A percentile compares a stretch with the other conserved stretches of the same genome.
These are phyloP conservation scores for Ilex paraguariensis DNA, from an alignment of 305 asterid genomes.

Conservation along the genomic window DNA sequence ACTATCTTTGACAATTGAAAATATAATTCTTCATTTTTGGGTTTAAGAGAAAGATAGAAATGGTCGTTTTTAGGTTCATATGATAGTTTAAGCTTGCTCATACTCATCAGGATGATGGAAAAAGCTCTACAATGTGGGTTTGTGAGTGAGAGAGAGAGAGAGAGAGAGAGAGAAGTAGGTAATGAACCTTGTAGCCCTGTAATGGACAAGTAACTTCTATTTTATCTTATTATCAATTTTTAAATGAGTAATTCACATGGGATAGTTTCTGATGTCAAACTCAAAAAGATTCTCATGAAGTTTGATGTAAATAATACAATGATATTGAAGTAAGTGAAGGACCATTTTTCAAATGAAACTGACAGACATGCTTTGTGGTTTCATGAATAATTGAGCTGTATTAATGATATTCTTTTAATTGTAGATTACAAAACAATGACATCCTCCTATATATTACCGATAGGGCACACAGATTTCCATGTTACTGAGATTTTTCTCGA, in stretches of 20 bases:
- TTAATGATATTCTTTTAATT: constrained; percentile 25
- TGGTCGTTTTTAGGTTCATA: too few relatives aligned
- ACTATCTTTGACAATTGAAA: too few relatives aligned
- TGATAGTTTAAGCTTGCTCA: too few relatives aligned
- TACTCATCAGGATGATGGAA: too few relatives aligned
- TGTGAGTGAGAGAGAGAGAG: too few relatives aligned
- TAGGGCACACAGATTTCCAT: constrained; percentile 17
- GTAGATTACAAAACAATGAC: constrained; percentile 21
- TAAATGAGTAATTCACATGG: constrained; percentile 26
- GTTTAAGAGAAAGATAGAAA: too few relatives aligned
- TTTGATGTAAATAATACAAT: too few relatives aligned
- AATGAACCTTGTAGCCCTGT: background rate
- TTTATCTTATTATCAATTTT: constrained; percentile 51
- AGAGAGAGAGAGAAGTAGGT: background rate
- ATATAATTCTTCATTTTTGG: too few relatives aligned
- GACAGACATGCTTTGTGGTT: constrained; percentile 64
- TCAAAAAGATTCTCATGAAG: constrained; percentile 5
- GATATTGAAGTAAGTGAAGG: too few relatives aligned
- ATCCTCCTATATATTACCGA: constrained; percentile 19
- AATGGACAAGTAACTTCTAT: constrained; percentile 58
- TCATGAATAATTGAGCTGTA: constrained; percentile 42
- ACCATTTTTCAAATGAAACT: constrained; percentile 29
- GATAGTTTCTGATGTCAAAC: constrained; percentile 39
- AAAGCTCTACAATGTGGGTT: too few relatives aligned
- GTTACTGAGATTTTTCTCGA: constrained; percentile 25